Evolutionary conservation across 164 flowering plant species (phyloP).

Genomic region (Umbilicus rupestris): DNA sequence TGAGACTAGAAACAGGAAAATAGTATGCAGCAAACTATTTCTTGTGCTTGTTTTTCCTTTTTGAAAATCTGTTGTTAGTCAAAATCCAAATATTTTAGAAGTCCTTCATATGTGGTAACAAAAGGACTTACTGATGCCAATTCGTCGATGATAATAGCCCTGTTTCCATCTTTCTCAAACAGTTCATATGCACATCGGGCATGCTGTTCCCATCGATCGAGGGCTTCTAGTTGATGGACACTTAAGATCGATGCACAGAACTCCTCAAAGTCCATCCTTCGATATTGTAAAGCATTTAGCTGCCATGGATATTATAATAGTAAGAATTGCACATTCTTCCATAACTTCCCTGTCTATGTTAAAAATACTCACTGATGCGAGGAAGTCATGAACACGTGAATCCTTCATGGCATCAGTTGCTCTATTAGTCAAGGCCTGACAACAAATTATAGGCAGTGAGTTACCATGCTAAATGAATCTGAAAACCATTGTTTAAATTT

Average conservation of each 20-base stretch:
- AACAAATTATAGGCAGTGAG: slow-evolving; percentile 10
- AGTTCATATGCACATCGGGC: slow-evolving; percentile 61
- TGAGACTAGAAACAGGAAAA: background rate
- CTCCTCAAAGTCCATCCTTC: slow-evolving; percentile 67
- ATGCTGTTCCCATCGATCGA: slow-evolving; percentile 58
- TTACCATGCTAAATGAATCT: slow-evolving; percentile 4
- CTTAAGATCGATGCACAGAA: slow-evolving; percentile 53
- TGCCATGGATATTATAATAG: slow-evolving; percentile 13
- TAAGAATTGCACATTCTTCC: background rate
- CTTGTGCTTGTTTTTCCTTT: background rate
- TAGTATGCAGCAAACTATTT: background rate
- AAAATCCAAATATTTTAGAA: background rate
- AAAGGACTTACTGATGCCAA: slow-evolving; percentile 44
- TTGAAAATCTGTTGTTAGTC: background rate
- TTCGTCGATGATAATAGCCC: slow-evolving; percentile 52
- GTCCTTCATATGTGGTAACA: background rate
- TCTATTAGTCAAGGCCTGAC: slow-evolving; percentile 46
- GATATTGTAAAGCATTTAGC: slow-evolving; percentile 49
- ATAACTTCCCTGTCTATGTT: background rate
- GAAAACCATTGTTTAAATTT: background rate
- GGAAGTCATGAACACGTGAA: slow-evolving; percentile 41
- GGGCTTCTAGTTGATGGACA: slow-evolving; percentile 52
- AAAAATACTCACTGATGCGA: slow-evolving; percentile 33
- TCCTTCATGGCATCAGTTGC: slow-evolving; percentile 68
- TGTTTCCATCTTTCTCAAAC: slow-evolving; percentile 59